Conservation (phyloP, 2,329 filamentous ascomycete species). For the Aspergillus pseudoterreus region DNA sequence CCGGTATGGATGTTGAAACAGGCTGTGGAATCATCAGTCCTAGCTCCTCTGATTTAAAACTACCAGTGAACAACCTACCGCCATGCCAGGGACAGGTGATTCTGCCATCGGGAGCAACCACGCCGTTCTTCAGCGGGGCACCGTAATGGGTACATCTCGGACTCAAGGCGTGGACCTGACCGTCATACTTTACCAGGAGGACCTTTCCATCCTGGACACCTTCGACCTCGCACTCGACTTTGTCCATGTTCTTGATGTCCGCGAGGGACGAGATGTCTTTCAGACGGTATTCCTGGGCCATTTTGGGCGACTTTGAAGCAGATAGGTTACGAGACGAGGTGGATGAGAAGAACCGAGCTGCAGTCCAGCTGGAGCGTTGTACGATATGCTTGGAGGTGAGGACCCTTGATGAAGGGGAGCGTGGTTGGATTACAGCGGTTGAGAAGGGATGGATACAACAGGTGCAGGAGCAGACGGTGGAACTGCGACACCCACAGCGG, state of each 20-base stretch:
- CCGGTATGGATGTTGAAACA: slow-evolving; percentile 89
- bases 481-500: slow-evolving; percentile 21
- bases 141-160: slow-evolving; percentile 89
- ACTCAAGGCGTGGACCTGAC: slow-evolving; percentile 73
- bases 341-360: slow-evolving; percentile 7
- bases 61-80: slow-evolving; percentile 51
- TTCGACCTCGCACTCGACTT: slow-evolving; percentile 86
- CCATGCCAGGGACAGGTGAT: slow-evolving; percentile 96
- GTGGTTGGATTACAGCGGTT: not conserved
- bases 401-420: not conserved
- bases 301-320: slow-evolving; percentile 10
- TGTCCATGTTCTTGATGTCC: slow-evolving; percentile 72
- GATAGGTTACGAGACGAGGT: slow-evolving; percentile 3
- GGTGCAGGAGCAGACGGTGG: slow-evolving; percentile 17
- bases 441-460: slow-evolving; percentile 22
- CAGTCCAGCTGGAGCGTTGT: not conserved
- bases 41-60: slow-evolving; percentile 9
- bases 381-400: not conserved
- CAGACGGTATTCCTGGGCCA: slow-evolving; percentile 51
- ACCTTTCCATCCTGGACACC: slow-evolving; percentile 84
- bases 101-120: slow-evolving; percentile 75
- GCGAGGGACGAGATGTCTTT: slow-evolving; percentile 69
- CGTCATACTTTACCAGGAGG: slow-evolving; percentile 73
- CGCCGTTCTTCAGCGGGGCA: slow-evolving; percentile 80
- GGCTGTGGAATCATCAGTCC: slow-evolving; percentile 50